Conservation (phyloP, 805 yeast species). For the Grigorovia yakushimaensis region DNA sequence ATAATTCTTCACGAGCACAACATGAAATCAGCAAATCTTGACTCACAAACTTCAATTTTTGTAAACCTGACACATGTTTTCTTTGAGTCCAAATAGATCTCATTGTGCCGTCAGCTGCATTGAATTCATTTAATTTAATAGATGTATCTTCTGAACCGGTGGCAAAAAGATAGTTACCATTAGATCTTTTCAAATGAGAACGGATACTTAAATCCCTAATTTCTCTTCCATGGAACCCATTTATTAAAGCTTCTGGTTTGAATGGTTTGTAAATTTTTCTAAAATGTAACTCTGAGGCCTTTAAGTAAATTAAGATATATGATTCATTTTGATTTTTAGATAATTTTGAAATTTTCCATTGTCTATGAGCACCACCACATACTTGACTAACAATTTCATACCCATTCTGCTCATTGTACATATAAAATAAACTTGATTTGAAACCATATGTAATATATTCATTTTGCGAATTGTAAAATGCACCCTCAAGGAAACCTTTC, state of each 20-base stretch:
- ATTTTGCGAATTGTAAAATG: constrained; percentile 33
- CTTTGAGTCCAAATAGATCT: constrained; percentile 51
- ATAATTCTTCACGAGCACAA: constrained; percentile 83
- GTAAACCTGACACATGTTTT: constrained; percentile 84
- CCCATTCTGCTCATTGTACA: constrained; percentile 75
- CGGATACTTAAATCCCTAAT: constrained; percentile 60
- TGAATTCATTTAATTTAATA: constrained; percentile 42
- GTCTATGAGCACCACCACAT: constrained; percentile 90
- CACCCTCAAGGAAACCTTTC: constrained; percentile 77
- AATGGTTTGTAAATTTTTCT: constrained; percentile 24
- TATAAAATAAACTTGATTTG: constrained; percentile 63
- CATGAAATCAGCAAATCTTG: constrained; percentile 41
- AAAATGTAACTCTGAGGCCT: constrained; percentile 40
- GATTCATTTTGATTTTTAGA: constrained; percentile 14
- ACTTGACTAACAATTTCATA: constrained; percentile 55
- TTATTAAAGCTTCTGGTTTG: constrained; percentile 31
- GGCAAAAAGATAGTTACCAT: constrained; percentile 38
- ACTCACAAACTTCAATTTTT: constrained; percentile 54
- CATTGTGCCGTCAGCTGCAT: constrained; percentile 33
- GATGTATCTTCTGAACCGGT: constrained; percentile 90
- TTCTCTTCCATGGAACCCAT: constrained; percentile 89
- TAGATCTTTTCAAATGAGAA: constrained; percentile 3
- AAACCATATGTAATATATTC: constrained; percentile 69
- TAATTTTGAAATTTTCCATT: constrained; percentile 50
- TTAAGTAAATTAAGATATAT: constrained; percentile 48